phyloP scores from a whole-genome alignment of 202 grass and related monocot genomes.

The Dendrocalamus latiflorus region DNA sequence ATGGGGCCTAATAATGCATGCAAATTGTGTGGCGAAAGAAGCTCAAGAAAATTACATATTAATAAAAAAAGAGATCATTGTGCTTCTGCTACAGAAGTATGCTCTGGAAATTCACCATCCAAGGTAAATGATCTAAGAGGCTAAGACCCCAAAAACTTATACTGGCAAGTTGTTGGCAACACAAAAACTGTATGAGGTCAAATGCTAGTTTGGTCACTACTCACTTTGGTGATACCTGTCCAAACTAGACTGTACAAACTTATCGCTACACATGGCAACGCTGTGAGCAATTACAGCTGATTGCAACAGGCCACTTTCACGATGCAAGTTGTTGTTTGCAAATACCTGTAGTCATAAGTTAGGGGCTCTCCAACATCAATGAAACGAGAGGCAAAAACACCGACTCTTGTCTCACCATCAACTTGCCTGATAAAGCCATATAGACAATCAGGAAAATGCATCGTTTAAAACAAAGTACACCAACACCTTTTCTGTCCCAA shows the following conservation, averaged over 20 bases:
- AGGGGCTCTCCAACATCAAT: conserved; percentile 60
- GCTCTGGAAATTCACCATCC: background rate
- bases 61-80: background rate
- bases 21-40: background rate
- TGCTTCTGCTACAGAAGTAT: background rate
- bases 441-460: conserved; percentile 27
- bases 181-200: background rate
- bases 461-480: background rate
- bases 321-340: background rate
- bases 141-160: background rate
- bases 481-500: background rate
- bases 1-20: background rate
- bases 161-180: background rate
- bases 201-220: conserved; percentile 10
- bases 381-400: conserved; percentile 64
- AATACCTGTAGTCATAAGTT: conserved; percentile 91
- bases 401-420: conserved; percentile 77
- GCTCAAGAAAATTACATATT: background rate
- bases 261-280: background rate
- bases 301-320: background rate
- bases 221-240: background rate
- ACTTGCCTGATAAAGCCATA: conserved; percentile 60
- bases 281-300: conserved; percentile 4
- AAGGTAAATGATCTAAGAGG: background rate
- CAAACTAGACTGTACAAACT: background rate